Conservation (phyloP, 768 basidiomycete species). For the Mycena alexandri region DNA sequence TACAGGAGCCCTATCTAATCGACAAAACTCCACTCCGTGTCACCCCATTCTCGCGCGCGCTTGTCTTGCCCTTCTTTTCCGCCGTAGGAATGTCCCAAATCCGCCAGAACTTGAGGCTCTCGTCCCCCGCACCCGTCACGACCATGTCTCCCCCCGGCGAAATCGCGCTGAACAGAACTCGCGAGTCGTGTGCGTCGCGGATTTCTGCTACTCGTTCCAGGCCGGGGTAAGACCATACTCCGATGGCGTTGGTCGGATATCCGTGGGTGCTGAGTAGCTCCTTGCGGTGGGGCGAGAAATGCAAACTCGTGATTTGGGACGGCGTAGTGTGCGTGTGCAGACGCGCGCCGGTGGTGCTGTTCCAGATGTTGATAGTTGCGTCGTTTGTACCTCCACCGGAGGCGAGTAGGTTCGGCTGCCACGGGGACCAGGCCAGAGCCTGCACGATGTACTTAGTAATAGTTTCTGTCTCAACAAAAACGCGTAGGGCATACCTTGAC, state of each 20-base stretch:
- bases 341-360: conserved; percentile 91
- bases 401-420: conserved; percentile 92
- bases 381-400: conserved; percentile 97
- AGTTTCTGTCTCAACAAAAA: background rate
- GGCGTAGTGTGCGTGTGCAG: conserved; percentile 89
- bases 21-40: conserved; percentile 64
- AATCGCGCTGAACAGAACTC: conserved; percentile 88
- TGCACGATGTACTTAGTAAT: conserved; percentile 44
- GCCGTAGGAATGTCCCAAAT: conserved; percentile 76
- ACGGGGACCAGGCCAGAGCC: conserved; percentile 98
- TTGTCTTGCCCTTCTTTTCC: conserved; percentile 65
- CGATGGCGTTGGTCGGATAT: conserved; percentile 88
- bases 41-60: conserved; percentile 52
- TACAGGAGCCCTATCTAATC: conserved; percentile 50
- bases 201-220: conserved; percentile 87
- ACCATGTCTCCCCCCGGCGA: conserved; percentile 93
- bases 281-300: conserved; percentile 89
- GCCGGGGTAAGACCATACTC: conserved; percentile 88
- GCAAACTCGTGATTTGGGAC: conserved; percentile 92
- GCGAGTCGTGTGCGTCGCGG: conserved; percentile 91
- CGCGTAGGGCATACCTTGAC: conserved; percentile 66
- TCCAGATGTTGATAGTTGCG: conserved; percentile 91
- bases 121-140: conserved; percentile 93
- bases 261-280: conserved; percentile 95
- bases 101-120: conserved; percentile 97